Evolutionary conservation across 2,329 filamentous ascomycete species (phyloP).

Genomic region (Fusarium nelsonii): DNA sequence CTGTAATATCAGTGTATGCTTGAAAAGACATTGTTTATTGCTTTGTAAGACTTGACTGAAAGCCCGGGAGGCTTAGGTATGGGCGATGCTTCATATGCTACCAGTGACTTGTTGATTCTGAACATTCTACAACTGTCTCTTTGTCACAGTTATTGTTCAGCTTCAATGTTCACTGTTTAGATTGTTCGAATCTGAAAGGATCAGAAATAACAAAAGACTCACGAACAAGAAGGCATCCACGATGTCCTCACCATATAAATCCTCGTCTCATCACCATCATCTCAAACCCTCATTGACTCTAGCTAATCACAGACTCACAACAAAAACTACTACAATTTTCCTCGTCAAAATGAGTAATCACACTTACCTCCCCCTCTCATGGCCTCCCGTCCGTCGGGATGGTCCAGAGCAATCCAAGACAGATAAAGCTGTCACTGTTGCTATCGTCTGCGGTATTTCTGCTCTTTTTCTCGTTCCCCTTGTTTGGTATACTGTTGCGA

Average conservation of each 20-base stretch:
- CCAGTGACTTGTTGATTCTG: not conserved
- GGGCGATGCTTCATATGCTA: not conserved
- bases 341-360: slow-evolving; percentile 12
- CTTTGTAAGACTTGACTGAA: not conserved
- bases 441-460: slow-evolving; percentile 20
- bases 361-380: slow-evolving; percentile 15
- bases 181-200: not conserved
- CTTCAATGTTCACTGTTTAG: not conserved
- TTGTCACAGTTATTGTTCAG: not conserved
- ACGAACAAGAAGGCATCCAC: not conserved
- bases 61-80: not conserved
- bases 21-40: not conserved
- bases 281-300: not conserved
- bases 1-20: too few relatives aligned
- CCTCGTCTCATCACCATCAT: not conserved
- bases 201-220: slow-evolving; percentile 2
- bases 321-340: not conserved
- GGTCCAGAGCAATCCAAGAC: not conserved
- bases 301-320: not conserved
- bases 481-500: slow-evolving; percentile 10
- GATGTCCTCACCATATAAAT: not conserved
- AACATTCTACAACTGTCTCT: not conserved
- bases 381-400: slow-evolving; percentile 17
- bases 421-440: slow-evolving; percentile 3
- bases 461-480: slow-evolving; percentile 12